A percentile compares a stretch with the other conserved stretches of the same genome.
Conservation (phyloP, 805 yeast species). For the Metschnikowia colocasiae region DNA sequence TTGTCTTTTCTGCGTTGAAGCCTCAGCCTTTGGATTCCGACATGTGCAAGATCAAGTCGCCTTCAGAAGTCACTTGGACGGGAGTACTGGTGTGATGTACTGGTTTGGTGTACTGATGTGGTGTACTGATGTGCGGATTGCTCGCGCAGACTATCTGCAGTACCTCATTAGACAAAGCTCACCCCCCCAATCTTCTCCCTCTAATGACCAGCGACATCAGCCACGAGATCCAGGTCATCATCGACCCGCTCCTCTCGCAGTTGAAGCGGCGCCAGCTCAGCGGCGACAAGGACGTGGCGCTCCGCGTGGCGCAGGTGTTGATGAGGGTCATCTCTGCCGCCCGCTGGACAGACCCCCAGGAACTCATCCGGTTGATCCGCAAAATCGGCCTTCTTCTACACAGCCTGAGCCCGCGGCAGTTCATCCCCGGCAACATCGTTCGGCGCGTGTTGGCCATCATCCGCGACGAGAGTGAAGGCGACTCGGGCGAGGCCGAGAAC, state of each 20-base stretch:
- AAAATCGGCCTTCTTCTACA: slow-evolving; percentile 66
- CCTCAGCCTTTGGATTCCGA: no score
- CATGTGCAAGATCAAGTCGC: no score
- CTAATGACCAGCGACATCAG: slow-evolving; percentile 8
- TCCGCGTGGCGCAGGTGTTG: slow-evolving; percentile 80
- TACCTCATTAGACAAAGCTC: no score
- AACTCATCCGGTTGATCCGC: slow-evolving; percentile 68
- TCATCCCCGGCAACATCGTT: slow-evolving; percentile 85
- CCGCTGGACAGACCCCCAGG: slow-evolving; percentile 77
- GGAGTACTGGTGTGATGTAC: not conserved
- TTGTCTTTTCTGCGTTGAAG: no score
- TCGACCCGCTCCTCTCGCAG: slow-evolving; percentile 41
- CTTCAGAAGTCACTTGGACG: no score
- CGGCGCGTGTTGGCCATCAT: slow-evolving; percentile 83
- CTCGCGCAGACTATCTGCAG: no score
- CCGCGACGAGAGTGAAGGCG: slow-evolving; percentile 80
- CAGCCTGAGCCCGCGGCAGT: slow-evolving; percentile 84
- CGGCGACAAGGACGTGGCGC: slow-evolving; percentile 79
- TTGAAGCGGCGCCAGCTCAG: slow-evolving; percentile 80
- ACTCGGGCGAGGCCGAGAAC: slow-evolving; percentile 34
- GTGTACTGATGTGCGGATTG: no score
- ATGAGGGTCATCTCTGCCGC: slow-evolving; percentile 87
- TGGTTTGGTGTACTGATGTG: no score
- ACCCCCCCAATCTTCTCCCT: not conserved
- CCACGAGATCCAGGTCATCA: slow-evolving; percentile 32